Evolutionary conservation across 2,329 filamentous ascomycete genomes (phyloP), one percentile per base, ranked within the genome.

Genomic region (Massarina eburnea): DNA sequence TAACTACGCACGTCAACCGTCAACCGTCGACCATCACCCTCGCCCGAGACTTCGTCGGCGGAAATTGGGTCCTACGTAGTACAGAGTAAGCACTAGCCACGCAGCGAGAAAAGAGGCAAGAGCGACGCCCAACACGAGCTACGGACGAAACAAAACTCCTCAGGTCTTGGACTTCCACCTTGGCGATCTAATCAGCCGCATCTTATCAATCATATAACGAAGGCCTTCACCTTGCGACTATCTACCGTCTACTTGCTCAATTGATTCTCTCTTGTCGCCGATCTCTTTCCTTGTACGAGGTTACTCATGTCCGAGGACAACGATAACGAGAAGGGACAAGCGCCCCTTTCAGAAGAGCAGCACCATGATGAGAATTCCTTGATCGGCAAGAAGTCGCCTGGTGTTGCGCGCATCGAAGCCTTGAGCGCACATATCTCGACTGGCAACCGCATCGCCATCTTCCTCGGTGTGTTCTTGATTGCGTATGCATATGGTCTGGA

Each of bases 401-500:
- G 83, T 62, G 81, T 86, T 6, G 68, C 64, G n/a, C 79, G 82
- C 9, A 78, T 85, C 50, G 80, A 84, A 64, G 78, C 77, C 22
- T 71, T 85, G 37, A 69, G 77, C 6, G 66, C 73, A 8, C 74
- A 80, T 50, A 75, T 85, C 29, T 81, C 77, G 15, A 50, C 67
- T 3, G 47, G 55, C 12, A 80, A 85, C 60, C 80, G 80, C 22
- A 52, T 80, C 48, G 72, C 75, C 49, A 76, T 87, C 61, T 85
- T 86, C 66, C 58, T 79, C 8, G 74, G 81, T 19, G 73, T 86
- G 51, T 86, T 86, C 61, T 62, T 86, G 24, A 70, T 86, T 42
- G 79, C 82, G 9, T 87, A 85, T 62, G 80, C 77, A 26, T 87
- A 86, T 61, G 79, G 80, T 2, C 72, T 85, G 18, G 82, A 85